These are phyloP conservation scores for Paecilomyces dactylethromorphus DNA, from an alignment of 2,329 filamentous ascomycete genomes.

Conservation along the genomic window DNA sequence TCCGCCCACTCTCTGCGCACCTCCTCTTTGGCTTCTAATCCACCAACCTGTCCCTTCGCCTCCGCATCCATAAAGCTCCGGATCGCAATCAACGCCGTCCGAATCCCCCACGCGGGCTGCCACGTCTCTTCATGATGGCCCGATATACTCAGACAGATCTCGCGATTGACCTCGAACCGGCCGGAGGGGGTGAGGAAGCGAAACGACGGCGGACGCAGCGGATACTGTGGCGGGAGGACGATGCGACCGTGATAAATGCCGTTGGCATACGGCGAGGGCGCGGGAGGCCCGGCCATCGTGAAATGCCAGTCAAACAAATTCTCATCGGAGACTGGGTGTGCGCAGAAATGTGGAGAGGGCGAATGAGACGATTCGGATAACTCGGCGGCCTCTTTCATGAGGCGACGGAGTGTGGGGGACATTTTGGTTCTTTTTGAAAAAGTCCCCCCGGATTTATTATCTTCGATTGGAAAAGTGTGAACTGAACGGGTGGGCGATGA, in stretches of 20 bases:
- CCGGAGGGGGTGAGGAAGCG: constrained; percentile 89
- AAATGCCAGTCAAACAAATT: constrained; percentile 99
- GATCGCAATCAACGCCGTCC: constrained; percentile 75
- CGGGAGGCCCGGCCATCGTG: constrained; percentile 82
- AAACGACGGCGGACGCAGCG: constrained; percentile 87
- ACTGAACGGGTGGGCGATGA: too few relatives aligned
- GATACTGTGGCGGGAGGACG: constrained; percentile 80
- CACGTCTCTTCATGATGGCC: constrained; percentile 97
- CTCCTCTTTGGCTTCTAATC: constrained; percentile 67
- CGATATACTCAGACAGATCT: constrained; percentile 90
- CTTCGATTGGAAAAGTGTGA: too few relatives aligned
- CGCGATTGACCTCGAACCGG: constrained; percentile 90
- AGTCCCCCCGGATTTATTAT: too few relatives aligned
- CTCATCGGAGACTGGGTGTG: constrained; percentile 68
- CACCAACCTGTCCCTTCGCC: constrained; percentile 80
- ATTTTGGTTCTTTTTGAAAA: constrained; percentile 11
- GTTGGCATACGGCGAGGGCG: constrained; percentile 65
- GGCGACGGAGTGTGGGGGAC: constrained; percentile 29
- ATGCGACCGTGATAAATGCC: constrained; percentile 97
- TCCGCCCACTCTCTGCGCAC: constrained; percentile 63
- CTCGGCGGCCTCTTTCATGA: constrained; percentile 80
- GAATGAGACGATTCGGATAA: constrained; percentile 64
- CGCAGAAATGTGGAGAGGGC: constrained; percentile 79
- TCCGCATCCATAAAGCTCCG: constrained; percentile 91
- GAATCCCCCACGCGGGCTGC: constrained; percentile 96